These are phyloP conservation scores for Phytophthora cactorum DNA, from an alignment of 352 stramenopile species.

Conservation along the genomic window DNA sequence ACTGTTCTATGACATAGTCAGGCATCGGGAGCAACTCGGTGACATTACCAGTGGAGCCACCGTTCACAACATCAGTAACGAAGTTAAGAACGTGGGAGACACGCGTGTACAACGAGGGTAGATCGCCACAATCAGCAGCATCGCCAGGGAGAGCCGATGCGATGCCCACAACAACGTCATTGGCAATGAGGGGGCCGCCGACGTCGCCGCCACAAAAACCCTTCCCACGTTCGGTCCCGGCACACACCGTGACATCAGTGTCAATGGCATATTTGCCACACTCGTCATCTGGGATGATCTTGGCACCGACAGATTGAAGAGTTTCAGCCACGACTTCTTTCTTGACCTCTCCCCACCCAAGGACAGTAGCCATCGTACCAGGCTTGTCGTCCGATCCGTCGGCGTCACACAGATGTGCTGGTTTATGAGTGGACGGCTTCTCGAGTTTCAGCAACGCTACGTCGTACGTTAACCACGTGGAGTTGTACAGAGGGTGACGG, in stretches of 20 bases:
- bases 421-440: constrained; percentile 22
- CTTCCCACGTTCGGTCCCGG: background rate
- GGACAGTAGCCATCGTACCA: constrained; percentile 43
- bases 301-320: constrained; percentile 47
- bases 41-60: background rate
- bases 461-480: no score
- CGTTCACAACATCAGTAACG: background rate
- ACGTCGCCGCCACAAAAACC: background rate
- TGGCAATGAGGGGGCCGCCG: background rate
- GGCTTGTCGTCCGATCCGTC: constrained; percentile 45
- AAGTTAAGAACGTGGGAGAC: background rate
- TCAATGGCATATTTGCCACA: constrained; percentile 33
- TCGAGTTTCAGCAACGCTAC: constrained; percentile 51
- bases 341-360: constrained; percentile 51
- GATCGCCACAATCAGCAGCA: background rate
- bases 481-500: no score
- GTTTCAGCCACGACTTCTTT: constrained; percentile 13
- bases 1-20: no score
- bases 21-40: background rate
- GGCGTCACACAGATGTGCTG: constrained; percentile 19
- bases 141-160: background rate
- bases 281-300: constrained; percentile 45
- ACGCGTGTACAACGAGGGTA: background rate
- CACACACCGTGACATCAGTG: background rate
- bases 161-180: background rate